Evolutionary conservation across 2,329 filamentous ascomycete genomes (phyloP).

Genomic region (Nakataea oryzae): DNA sequence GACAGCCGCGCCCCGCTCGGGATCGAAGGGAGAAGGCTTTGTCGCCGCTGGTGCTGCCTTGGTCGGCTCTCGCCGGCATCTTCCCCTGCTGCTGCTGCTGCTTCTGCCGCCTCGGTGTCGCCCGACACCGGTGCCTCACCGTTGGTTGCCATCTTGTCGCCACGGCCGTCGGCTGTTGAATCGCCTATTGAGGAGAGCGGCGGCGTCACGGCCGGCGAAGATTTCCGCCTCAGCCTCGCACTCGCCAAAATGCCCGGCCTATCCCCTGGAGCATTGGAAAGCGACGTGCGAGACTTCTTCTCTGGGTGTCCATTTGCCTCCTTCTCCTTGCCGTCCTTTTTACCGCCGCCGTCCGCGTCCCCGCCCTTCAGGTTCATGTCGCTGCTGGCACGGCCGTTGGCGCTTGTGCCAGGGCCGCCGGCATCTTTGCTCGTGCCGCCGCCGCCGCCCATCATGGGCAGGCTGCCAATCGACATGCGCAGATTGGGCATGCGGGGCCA

Average conservation of each 20-base stretch:
- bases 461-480: conserved; percentile 1
- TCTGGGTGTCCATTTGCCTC: background rate
- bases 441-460: background rate
- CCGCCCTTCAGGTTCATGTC: background rate
- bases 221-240: background rate
- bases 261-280: background rate
- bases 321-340: background rate
- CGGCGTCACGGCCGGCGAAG: background rate
- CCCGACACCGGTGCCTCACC: background rate
- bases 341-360: background rate
- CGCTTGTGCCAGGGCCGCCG: background rate
- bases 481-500: conserved; percentile 3
- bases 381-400: background rate
- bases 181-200: background rate
- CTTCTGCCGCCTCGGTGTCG: no score
- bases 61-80: background rate
- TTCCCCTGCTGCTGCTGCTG: background rate
- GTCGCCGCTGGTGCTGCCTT: background rate
- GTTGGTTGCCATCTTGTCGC: background rate
- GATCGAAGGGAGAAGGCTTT: background rate
- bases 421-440: background rate
- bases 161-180: background rate
- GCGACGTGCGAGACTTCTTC: background rate
- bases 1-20: background rate
- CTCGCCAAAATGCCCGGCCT: background rate